Conservation (phyloP, 495 filamentous ascomycete genomes). For the Amorphotheca resinae region DNA sequence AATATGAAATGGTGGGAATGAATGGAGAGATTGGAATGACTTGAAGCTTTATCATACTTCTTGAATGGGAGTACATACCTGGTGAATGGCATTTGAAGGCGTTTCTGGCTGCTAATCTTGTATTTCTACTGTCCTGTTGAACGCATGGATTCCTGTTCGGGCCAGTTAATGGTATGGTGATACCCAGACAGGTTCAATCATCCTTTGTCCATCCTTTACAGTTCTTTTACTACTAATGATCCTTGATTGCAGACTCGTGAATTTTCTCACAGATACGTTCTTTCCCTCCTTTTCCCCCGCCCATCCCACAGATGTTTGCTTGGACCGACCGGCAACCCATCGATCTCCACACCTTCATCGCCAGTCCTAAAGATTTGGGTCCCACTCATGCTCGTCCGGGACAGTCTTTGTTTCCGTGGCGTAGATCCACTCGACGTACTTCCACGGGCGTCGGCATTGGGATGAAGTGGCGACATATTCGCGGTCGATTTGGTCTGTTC, state of each 20-base stretch:
- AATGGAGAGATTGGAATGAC: constrained; percentile 23
- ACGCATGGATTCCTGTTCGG: not conserved
- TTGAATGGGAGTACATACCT: constrained; percentile 5
- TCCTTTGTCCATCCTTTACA: constrained; percentile 1
- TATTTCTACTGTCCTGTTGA: constrained; percentile 2
- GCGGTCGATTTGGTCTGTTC: too few relatives aligned
- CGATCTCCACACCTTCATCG: constrained; percentile 15
- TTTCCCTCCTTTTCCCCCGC: constrained; percentile 8
- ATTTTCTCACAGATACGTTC: constrained; percentile 8
- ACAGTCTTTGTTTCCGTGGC: constrained; percentile 2
- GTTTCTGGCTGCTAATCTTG: constrained; percentile 6
- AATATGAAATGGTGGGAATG: constrained; percentile 76
- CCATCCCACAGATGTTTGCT: constrained; percentile 9
- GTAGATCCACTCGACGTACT: not conserved
- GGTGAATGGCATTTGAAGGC: constrained; percentile 9
- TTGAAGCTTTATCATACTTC: constrained; percentile 3
- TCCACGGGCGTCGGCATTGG: too few relatives aligned
- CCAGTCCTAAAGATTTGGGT: constrained; percentile 14
- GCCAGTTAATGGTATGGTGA: not conserved
- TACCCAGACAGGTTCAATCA: constrained; percentile 1
- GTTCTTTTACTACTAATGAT: not conserved
- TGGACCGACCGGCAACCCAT: constrained; percentile 19
- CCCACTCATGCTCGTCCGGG: constrained; percentile 14
- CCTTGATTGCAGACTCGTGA: too few relatives aligned
- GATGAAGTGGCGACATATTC: too few relatives aligned